Conservation (phyloP, 345 rosid species). For the Cardamine chenopodiifolia region DNA sequence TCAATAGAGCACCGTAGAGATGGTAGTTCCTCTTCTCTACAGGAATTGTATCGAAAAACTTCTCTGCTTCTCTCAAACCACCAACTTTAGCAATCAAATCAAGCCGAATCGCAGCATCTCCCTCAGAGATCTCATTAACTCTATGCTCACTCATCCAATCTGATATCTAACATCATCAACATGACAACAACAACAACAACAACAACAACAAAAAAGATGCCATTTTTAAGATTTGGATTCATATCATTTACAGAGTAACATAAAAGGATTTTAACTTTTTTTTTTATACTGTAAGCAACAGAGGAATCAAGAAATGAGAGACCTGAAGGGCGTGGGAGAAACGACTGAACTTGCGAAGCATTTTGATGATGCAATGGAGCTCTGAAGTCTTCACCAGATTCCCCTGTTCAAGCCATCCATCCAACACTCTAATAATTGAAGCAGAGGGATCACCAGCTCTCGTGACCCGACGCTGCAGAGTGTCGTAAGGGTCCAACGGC, state of each 20-base stretch:
- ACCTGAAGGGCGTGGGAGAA: constrained; percentile 62
- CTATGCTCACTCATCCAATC: constrained; percentile 49
- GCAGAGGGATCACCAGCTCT: constrained; percentile 43
- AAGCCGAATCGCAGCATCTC: constrained; percentile 54
- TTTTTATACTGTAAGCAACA: too few species aligned
- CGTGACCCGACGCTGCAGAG: constrained; percentile 46
- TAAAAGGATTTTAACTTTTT: too few species aligned
- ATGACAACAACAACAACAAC: not conserved
- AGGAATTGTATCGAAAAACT: constrained; percentile 46
- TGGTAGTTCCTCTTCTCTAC: constrained; percentile 31
- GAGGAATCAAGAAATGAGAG: not conserved
- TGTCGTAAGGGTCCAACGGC: constrained; percentile 27
- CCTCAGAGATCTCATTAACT: constrained; percentile 34
- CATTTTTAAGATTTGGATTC: not conserved
- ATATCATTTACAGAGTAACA: not conserved
- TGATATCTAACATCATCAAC: constrained; percentile 51
- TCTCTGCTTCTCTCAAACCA: constrained; percentile 51
- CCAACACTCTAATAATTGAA: constrained; percentile 47
- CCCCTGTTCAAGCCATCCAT: constrained; percentile 62
- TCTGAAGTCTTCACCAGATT: constrained; percentile 36
- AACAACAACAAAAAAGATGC: not conserved
- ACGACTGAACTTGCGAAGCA: constrained; percentile 49
- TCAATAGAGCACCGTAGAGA: constrained; percentile 57
- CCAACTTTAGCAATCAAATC: constrained; percentile 58
- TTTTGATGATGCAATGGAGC: constrained; percentile 44